Evolutionary conservation across 2,329 filamentous ascomycete species (phyloP), one percentile per base, ranked within the genome.

Genomic region (Arthrocladium fulminans): DNA sequence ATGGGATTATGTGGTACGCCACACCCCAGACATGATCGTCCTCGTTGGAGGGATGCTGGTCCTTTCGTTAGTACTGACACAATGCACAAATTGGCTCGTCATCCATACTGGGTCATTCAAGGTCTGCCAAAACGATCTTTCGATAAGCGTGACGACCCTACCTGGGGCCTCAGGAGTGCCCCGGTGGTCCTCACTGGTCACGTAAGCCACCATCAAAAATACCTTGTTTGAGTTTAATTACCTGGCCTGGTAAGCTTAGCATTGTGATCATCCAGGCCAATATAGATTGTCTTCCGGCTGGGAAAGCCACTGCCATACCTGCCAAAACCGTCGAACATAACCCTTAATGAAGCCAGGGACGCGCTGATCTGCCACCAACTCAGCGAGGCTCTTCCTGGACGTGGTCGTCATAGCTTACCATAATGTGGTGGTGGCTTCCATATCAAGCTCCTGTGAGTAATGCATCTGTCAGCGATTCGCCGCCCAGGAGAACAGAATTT

Each of bases 351-450:
- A 96, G 41, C 90, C 92, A 1, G 88, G 86, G 23, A 97, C 73
- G 49, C 88, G 78, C 59, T 80, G 77, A 63, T 97, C 90, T 96
- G 57, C 23, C 13, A 10, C n/a, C 2, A 30, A 37, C 42, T 51
- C 37, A 54, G 32, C 25, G 40, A 46, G 32, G 37, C 19, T 35
- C 4, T 15, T 34, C 23, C 15, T 23, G n/a, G 6, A 23, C 24
- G 13, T 4, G 19, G 12, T 6, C 8, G 3, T 25, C 10, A 8
- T 2, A 24, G 22, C 42, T 30, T 82, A 96, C 90, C 90, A 65
- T 85, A 96, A 64, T 95, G 86, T 57, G 92, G 92, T 53, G 92
- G 92, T 49, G 92, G 90, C 67, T 97, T 98, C 89, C 89, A 98
- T 60, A 98, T 96, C 64, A 98, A 71, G 65, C 88, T 95, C 70